These are phyloP conservation scores for Hyphodiscus hymeniophilus DNA, from an alignment of 495 filamentous ascomycete genomes.

Conservation along the genomic window DNA sequence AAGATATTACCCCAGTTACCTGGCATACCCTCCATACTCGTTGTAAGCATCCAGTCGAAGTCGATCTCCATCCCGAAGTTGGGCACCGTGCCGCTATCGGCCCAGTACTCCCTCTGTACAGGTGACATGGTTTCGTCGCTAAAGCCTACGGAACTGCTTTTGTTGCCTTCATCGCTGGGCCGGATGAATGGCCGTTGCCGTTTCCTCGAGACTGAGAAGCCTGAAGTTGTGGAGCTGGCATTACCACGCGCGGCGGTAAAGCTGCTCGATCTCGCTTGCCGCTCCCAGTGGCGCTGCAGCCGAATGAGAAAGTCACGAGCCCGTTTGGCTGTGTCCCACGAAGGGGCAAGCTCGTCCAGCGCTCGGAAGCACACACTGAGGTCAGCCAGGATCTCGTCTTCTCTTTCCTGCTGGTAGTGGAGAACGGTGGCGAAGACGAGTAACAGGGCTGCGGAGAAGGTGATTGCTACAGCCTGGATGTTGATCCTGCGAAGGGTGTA, in stretches of 20 bases:
- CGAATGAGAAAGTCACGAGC: background rate
- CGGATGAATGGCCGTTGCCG: background rate
- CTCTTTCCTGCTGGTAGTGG: background rate
- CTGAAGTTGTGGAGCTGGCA: background rate
- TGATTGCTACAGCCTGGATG: conserved; percentile 42
- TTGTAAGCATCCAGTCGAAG: background rate
- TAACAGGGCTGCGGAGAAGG: conserved; percentile 37
- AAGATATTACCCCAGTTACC: background rate
- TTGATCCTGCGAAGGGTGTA: conserved; percentile 44
- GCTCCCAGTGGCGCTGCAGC: background rate
- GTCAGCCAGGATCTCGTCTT: background rate
- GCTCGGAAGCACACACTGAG: background rate
- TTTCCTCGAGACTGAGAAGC: background rate
- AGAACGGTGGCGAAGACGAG: background rate
- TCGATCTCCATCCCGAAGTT: background rate
- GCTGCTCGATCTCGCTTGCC: background rate
- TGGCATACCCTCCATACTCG: background rate
- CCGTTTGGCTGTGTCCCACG: background rate
- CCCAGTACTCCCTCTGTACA: background rate
- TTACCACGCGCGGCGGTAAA: background rate
- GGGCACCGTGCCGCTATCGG: background rate
- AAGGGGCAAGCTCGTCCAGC: background rate
- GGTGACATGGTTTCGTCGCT: background rate
- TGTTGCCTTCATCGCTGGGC: background rate
- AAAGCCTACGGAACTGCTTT: background rate